A percentile compares a stretch with the other conserved stretches of the same genome.
These are phyloP conservation scores for Orbilia oligospora DNA, from an alignment of 2,329 filamentous ascomycete genomes.

Conservation along the genomic window DNA sequence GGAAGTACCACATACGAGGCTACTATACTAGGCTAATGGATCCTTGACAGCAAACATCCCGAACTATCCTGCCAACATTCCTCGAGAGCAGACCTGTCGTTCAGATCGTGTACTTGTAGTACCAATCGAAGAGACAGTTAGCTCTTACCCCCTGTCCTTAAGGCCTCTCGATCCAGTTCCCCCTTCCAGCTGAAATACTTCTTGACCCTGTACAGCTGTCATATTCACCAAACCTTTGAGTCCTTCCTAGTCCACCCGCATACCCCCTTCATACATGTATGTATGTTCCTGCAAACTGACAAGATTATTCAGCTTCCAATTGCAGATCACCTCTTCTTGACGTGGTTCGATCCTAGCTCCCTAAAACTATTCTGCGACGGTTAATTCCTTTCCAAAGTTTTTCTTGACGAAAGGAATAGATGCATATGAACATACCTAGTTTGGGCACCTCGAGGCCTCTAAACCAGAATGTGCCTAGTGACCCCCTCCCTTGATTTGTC, in stretches of 20 bases:
- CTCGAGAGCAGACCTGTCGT: background rate
- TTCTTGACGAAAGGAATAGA: conserved; percentile 16
- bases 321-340: conserved; percentile 2
- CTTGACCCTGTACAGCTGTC: conserved; percentile 8
- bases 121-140: background rate
- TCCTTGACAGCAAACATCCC: conserved; percentile 26
- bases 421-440: conserved; percentile 1
- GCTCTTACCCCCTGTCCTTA: background rate
- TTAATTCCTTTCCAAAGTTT: background rate
- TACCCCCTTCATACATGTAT: conserved; percentile 5
- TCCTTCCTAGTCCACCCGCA: conserved; percentile 9
- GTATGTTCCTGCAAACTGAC: background rate
- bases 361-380: background rate
- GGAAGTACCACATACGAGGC: conserved; percentile 7
- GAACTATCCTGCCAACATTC: background rate
- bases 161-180: background rate
- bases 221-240: background rate
- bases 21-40: conserved; percentile 7
- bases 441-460: background rate
- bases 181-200: background rate
- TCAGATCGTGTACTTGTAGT: background rate
- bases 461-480: background rate
- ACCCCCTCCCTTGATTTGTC: background rate
- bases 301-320: background rate
- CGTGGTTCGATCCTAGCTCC: background rate